phyloP scores from a whole-genome alignment of 2,329 filamentous ascomycete species.

The Dactylella cylindrospora region DNA sequence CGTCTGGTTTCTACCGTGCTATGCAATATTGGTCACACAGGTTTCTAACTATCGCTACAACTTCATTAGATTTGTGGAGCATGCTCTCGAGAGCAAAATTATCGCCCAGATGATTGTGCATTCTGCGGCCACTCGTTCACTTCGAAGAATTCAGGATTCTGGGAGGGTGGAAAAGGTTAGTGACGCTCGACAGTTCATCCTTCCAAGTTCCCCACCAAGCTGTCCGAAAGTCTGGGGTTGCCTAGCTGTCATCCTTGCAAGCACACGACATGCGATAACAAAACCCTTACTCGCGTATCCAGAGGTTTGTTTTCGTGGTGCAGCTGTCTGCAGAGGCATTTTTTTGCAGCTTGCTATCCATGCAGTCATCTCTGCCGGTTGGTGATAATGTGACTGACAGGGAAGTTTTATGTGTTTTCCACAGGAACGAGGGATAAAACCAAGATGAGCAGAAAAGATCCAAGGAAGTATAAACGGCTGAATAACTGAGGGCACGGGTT shows the following conservation, averaged over 20 bases:
- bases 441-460: slow-evolving; percentile 74
- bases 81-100: slow-evolving; percentile 79
- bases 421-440: slow-evolving; percentile 68
- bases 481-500: slow-evolving; percentile 50
- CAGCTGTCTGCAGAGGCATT: slow-evolving; percentile 43
- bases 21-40: background rate
- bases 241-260: slow-evolving; percentile 14
- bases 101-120: slow-evolving; percentile 71
- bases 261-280: slow-evolving; percentile 25
- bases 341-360: slow-evolving; percentile 20
- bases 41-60: slow-evolving; percentile 11
- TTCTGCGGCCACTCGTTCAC: slow-evolving; percentile 72
- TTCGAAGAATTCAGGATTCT: slow-evolving; percentile 72
- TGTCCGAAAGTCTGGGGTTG: no score
- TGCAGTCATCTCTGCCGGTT: slow-evolving; percentile 20
- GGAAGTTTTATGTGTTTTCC: slow-evolving; percentile 31
- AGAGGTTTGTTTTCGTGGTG: slow-evolving; percentile 45
- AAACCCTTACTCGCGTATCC: no score
- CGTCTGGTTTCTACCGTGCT: no score
- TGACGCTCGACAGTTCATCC: slow-evolving; percentile 4
- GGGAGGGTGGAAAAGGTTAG: slow-evolving; percentile 72
- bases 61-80: slow-evolving; percentile 57
- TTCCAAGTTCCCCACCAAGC: background rate
- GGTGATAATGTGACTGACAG: slow-evolving; percentile 37
- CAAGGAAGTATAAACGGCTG: slow-evolving; percentile 69